These are phyloP conservation scores for Simplicillium aogashimaense DNA, from an alignment of 2,329 filamentous ascomycete species.

Conservation along the genomic window DNA sequence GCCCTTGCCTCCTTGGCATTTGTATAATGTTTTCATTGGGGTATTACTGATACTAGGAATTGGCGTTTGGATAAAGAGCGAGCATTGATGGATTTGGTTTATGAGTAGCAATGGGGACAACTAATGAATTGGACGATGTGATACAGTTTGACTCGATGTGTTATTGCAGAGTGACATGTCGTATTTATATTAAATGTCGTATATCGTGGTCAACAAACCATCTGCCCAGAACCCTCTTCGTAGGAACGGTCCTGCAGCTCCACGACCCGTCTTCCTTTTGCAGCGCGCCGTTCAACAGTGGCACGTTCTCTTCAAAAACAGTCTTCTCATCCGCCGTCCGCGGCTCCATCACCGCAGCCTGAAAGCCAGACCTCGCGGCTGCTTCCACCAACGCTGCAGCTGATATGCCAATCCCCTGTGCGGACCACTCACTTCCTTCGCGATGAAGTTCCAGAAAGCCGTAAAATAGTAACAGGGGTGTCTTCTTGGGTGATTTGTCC, in stretches of 20 bases:
- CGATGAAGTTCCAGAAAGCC: constrained; percentile 57
- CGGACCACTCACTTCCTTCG: constrained; percentile 63
- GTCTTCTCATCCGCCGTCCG: constrained; percentile 15
- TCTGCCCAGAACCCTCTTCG: constrained; percentile 46
- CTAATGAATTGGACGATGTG: background rate
- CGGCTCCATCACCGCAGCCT: constrained; percentile 38
- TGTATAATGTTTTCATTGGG: background rate
- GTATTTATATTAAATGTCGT: background rate
- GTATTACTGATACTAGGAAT: background rate
- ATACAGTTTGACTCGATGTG: background rate
- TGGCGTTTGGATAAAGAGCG: background rate
- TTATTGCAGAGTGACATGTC: background rate
- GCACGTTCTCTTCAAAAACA: constrained; percentile 42
- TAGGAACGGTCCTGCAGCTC: constrained; percentile 47
- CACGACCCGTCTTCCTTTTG: constrained; percentile 42
- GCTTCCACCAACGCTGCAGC: constrained; percentile 54
- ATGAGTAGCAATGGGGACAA: background rate
- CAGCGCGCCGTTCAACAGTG: constrained; percentile 49
- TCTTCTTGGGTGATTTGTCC: constrained; percentile 2
- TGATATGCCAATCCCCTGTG: constrained; percentile 57
- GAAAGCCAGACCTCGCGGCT: constrained; percentile 34
- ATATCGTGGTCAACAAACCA: constrained; percentile 43
- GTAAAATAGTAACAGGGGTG: constrained; percentile 49
- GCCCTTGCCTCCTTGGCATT: background rate
- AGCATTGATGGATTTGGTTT: constrained; percentile 2